Conservation (phyloP, 2,329 filamentous ascomycete genomes). For the Tolypocladium endophyticum region DNA sequence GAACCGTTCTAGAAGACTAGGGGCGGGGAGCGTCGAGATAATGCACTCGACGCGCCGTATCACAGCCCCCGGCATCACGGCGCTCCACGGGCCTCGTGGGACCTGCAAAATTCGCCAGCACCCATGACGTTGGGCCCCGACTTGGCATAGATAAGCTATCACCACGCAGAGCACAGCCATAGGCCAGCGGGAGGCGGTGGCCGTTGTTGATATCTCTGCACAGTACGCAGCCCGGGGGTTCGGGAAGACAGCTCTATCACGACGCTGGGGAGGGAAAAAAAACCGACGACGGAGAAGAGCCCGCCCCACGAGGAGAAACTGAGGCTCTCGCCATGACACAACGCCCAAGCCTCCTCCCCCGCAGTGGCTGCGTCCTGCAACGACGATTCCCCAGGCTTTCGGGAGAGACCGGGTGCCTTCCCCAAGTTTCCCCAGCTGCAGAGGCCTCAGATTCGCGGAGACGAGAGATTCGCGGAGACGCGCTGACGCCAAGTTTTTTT, state of each 20-base stretch:
- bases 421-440: background rate
- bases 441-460: background rate
- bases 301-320: too few relatives aligned
- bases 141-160: background rate
- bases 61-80: too few relatives aligned
- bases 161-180: background rate
- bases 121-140: background rate
- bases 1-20: background rate
- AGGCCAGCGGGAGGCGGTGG: background rate
- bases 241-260: too few relatives aligned
- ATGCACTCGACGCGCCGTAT: background rate
- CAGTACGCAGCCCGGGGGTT: too few relatives aligned
- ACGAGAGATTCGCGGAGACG: background rate
- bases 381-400: background rate
- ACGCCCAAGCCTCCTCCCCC: background rate
- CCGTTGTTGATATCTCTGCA: background rate
- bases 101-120: background rate
- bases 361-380: background rate
- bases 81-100: too few relatives aligned
- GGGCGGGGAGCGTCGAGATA: background rate
- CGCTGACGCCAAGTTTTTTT: background rate
- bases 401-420: background rate
- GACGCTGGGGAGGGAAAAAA: too few relatives aligned
- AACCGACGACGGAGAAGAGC: too few relatives aligned
- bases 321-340: too few relatives aligned